Base-by-base conservation (phyloP, 768 basidiomycete genomes). In the Boletellus sp. region DNA sequence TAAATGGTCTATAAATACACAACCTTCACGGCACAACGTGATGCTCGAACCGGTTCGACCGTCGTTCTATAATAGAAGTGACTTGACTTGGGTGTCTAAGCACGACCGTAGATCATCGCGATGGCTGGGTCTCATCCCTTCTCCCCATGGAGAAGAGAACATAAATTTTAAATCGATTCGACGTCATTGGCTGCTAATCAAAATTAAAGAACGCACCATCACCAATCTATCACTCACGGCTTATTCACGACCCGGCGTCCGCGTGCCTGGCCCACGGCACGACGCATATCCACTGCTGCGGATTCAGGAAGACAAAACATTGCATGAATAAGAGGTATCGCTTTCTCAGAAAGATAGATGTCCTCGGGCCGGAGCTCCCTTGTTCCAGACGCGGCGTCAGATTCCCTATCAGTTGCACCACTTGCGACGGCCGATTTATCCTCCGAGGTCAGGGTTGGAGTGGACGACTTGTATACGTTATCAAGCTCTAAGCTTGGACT, bases 221-320 rank as follows among this genome's bases (percentile, higher is more conserved):
- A 24, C 15, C 20, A 12, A 40, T 39, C 20, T 19, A 38, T 57
- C 52, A 54, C 55, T 60, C 49, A 56, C 55, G 22, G 12, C 42
- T 47, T 16, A 32, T 48, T 11, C 22, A 42, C 10, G 13, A 39
- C 12, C 22, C 72, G 43, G 36, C 77, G 68, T 15, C 60, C 48
- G 32, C 58, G 62, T 42, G 71, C 74, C 63, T 90, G 87, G 51
- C 82, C 80, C 12, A 88, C 63, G 5, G 87, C 88, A 32, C 85
- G 78, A 55, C 78, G 72, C 38, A 90, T 63, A 58, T 84, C 79
- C 31, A 72, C 66, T 23, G 69, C 71, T 24, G 77, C 71, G 22
- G 68, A 70, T 26, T 70, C 56, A 9, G 77, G 70, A 23, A 87
- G 66, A 11, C 64, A 66, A 42, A 85, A 78, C 12, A 71, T 46